Evolutionary conservation across 306 rosid genomes (phyloP).

Genomic region (Alnus glutinosa): DNA sequence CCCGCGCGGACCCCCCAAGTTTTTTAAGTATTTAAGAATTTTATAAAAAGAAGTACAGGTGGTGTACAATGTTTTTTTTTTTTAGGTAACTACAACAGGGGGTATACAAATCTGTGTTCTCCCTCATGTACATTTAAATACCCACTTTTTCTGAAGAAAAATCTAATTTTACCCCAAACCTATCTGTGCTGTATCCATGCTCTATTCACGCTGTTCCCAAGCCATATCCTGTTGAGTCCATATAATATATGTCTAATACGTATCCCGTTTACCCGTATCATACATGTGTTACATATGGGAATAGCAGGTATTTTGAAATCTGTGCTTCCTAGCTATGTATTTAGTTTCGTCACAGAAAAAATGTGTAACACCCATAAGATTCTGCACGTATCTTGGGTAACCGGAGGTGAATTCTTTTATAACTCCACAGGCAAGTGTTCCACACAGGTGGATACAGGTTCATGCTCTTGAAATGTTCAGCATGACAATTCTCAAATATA

Average conservation of each 20-base stretch:
- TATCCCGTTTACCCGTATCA: background rate
- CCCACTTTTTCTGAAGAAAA: background rate
- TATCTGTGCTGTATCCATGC: background rate
- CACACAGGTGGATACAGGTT: background rate
- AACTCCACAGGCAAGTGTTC: background rate
- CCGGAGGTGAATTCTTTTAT: background rate
- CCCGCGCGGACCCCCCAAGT: too few species aligned
- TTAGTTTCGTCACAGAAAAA: background rate
- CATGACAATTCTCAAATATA: background rate
- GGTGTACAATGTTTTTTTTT: background rate
- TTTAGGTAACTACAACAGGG: background rate
- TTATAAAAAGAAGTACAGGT: background rate
- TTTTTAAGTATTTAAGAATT: background rate
- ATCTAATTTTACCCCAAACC: background rate
- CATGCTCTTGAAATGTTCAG: background rate
- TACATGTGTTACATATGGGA: background rate
- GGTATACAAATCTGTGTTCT: background rate
- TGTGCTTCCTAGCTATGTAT: background rate
- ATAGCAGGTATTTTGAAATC: background rate
- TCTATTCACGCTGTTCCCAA: background rate
- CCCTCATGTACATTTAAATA: background rate
- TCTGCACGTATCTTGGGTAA: background rate
- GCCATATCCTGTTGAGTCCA: too few species aligned
- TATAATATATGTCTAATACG: background rate
- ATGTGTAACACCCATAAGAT: background rate